Percentiles rank a stretch among this genome's conserved stretches.
Conservation (phyloP, 257 asterid species). For the Linaria vulgaris region DNA sequence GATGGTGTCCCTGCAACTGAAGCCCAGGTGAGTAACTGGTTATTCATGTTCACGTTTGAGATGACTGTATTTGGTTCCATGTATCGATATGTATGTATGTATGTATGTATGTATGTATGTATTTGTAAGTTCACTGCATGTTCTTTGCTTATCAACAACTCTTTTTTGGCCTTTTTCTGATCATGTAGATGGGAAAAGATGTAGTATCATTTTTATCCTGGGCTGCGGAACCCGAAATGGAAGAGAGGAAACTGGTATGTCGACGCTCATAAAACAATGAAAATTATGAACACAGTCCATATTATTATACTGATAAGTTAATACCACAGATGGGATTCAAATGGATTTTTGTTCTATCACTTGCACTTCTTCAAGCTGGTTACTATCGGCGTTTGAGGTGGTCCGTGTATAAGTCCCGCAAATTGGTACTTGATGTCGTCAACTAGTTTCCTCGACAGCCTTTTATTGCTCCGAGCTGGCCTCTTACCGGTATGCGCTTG, state of each 20-base stretch:
- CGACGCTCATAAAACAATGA: not conserved
- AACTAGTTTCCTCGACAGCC: constrained; percentile 34
- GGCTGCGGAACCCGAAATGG: constrained; percentile 95
- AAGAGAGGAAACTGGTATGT: constrained; percentile 76
- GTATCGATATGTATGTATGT: too few relatives aligned
- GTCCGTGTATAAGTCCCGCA: constrained; percentile 76
- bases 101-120: too few relatives aligned
- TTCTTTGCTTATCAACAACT: not conserved
- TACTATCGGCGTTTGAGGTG: constrained; percentile 74
- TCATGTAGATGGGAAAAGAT: constrained; percentile 77
- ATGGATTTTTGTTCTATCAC: constrained; percentile 74
- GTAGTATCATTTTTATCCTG: constrained; percentile 64
- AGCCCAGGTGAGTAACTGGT: constrained; percentile 53
- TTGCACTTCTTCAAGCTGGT: constrained; percentile 82
- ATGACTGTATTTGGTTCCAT: not conserved
- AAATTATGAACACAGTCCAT: too few relatives aligned
- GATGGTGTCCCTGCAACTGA: constrained; percentile 84
- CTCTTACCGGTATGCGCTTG: not conserved
- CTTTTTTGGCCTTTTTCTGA: not conserved
- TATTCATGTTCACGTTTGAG: constrained; percentile 4
- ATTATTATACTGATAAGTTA: constrained; percentile 1
- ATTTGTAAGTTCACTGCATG: not conserved
- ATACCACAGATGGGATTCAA: constrained; percentile 74
- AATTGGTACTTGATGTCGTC: constrained; percentile 75
- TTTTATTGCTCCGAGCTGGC: too few relatives aligned